These are phyloP conservation scores for Coemansia sp. DNA, from an alignment of 192 early-diverging fungal species.

Conservation along the genomic window DNA sequence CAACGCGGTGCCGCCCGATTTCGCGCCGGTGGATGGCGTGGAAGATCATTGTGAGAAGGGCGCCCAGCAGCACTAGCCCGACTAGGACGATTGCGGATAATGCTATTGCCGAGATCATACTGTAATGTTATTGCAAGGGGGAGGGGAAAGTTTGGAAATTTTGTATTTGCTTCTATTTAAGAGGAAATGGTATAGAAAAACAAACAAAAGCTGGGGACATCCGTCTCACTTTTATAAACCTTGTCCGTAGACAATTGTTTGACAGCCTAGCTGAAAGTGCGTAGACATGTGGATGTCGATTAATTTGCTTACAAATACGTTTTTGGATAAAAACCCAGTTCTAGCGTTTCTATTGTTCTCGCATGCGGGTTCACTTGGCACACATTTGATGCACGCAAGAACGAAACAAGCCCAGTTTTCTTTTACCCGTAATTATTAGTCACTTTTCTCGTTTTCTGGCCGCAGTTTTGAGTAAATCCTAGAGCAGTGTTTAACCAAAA, in stretches of 20 bases:
- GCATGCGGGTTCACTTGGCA: background rate
- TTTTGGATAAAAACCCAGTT: background rate
- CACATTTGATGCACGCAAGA: too few relatives aligned
- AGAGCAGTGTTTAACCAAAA: too few relatives aligned
- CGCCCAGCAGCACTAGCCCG: conserved; percentile 8
- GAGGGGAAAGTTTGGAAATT: background rate
- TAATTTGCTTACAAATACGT: background rate
- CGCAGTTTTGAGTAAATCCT: background rate
- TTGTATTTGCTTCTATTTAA: background rate
- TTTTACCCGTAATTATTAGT: background rate
- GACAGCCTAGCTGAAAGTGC: too few relatives aligned
- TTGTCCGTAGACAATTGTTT: too few relatives aligned
- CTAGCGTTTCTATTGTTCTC: background rate
- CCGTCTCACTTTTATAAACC: too few relatives aligned
- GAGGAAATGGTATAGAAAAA: too few relatives aligned
- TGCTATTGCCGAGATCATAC: conserved; percentile 7
- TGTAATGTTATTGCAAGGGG: background rate
- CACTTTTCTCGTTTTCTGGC: background rate
- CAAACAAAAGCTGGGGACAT: too few relatives aligned
- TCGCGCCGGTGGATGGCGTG: conserved; percentile 11
- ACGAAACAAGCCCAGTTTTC: too few relatives aligned
- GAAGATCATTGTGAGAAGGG: background rate
- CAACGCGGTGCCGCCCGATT: background rate
- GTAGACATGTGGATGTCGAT: too few relatives aligned
- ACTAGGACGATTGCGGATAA: conserved; percentile 4